Evolutionary conservation across 129 eudicot species (phyloP), one percentile per base, ranked within the genome.

Genomic region (Gnaphalium uliginosum): DNA sequence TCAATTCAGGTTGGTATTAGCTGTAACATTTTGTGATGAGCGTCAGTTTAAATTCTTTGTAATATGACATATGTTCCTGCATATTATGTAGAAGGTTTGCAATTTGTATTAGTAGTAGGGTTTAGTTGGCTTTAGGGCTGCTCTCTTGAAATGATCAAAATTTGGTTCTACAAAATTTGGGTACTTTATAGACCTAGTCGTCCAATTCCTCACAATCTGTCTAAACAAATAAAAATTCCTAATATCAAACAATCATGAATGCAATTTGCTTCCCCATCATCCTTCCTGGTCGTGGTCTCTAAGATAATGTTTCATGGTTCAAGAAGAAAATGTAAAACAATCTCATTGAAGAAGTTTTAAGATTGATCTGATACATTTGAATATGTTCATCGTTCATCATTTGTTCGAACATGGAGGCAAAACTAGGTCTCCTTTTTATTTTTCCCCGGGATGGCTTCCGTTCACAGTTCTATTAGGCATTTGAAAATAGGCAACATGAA

Each of bases 1-100:
- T 91, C 97, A 43, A 85, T 91, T 69, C 97, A 91, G 97, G 97
- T 89, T 21, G 25, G 43, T 75, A 23, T 46, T 81, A 22, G 50
- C 60, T 26, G 37, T 60, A 62, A 19, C 41, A 41, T 48, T 64
- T 68, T 57, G 46, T 39, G 69, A 57, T 22, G 13, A 35, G 58
- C 41, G 30, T 4, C 50, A 5, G 48, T 73, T 35, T 73, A 23
- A 6, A n/a, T 35, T 35, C 43, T 73, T n/a, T 57, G 22, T 73
- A 33, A 19, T 35, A 30, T 72, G 33, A 22, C 22, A 15, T 17
- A 54, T 6, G 35, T 43, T 59, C 33, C 43, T 57, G 32, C 51
- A 19, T 58, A 29, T 59, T 19, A 43, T 13, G 69, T 70, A 5
- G 21, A 9, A 21, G 7, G 29, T 57, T 54, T 54, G 25, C 18